Conservation (phyloP, 192 early-diverging fungal species). For the Entomortierella lignicola region DNA sequence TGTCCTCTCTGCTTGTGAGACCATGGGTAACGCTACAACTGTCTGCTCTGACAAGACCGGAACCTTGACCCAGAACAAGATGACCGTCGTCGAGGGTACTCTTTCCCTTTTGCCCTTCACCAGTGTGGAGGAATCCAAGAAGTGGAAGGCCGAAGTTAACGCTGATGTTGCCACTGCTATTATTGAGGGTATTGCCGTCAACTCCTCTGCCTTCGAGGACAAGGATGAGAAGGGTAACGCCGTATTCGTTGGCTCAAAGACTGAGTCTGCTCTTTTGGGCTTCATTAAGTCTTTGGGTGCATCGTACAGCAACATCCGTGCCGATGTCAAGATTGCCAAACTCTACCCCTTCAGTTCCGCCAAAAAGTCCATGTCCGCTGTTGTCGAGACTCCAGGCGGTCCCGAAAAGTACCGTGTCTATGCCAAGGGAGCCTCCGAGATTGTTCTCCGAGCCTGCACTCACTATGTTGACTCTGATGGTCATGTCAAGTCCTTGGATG, state of each 20-base stretch:
- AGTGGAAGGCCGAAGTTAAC: constrained; percentile 62
- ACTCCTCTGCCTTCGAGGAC: constrained; percentile 82
- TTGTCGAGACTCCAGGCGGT: constrained; percentile 59
- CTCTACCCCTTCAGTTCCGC: constrained; percentile 91
- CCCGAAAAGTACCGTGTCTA: constrained; percentile 64
- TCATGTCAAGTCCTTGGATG: constrained; percentile 56
- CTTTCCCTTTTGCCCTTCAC: constrained; percentile 63
- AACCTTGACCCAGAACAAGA: constrained; percentile 86
- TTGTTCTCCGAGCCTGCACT: constrained; percentile 73
- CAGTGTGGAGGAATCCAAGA: constrained; percentile 53
- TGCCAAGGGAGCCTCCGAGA: constrained; percentile 87
- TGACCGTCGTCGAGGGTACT: constrained; percentile 79
- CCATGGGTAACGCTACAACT: constrained; percentile 85
- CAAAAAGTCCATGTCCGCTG: constrained; percentile 90
- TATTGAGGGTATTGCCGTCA: constrained; percentile 73
- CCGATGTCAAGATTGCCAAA: constrained; percentile 63
- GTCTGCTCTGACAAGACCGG: constrained; percentile 93
- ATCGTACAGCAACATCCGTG: constrained; percentile 68
- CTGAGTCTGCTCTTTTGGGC: constrained; percentile 81
- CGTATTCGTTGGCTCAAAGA: constrained; percentile 82
- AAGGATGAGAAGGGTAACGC: constrained; percentile 70
- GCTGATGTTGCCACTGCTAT: constrained; percentile 56
- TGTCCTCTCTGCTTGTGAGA: constrained; percentile 83
- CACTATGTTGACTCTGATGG: constrained; percentile 69
- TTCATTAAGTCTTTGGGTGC: constrained; percentile 72